Base-by-base conservation (phyloP, 495 filamentous ascomycete species). In the Penicillium bialowiezense region DNA sequence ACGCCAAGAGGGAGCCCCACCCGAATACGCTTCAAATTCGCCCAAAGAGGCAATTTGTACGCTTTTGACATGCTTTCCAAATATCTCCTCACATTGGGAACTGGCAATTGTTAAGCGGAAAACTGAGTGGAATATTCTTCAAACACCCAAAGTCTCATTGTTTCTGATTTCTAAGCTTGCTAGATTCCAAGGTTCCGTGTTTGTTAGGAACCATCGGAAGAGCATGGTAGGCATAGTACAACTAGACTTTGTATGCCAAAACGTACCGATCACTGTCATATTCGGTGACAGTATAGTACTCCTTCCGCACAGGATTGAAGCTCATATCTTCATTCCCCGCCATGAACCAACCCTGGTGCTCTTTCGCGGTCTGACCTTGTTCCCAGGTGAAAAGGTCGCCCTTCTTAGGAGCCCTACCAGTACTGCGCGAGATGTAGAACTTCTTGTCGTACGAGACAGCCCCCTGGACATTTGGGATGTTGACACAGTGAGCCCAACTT, bases 231-330 rank as follows among this genome's bases (percentile, higher is more conserved):
- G 23, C 8, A 26, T 26, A 3, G 23, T 26, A 26, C 23, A 26
- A 14, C 31, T 40, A 54, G 3, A 44, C 55, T 37, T 58, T 58
- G 32, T 60, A 60, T 9, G 57, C 29, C 10, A 64, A n/a, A 33
- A 58, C 52, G 26, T 50, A 60, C 19, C 60, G 24, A 15, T 38
- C 46, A 1, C 26, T 37, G 7, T 47, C 47, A 34, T 63, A 58
- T 39, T 63, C 60, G 0, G 60, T 63, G 31, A 59, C 51, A 18
- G 60, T 60, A 47, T 63, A 63, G 38, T 55, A 63, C 48, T 60
- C 56, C 53, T 43, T 43, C 7, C 44, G 39, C 9, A 51, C 48
- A 10, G 40, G 31, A 32, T 58, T 57, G 35, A 39, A 63, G 23
- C 54, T 57, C 33, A 60, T 9, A 20, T 63, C 60, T 40, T 63